Conservation (phyloP, 257 asterid species). For the Penstemon davidsonii region DNA sequence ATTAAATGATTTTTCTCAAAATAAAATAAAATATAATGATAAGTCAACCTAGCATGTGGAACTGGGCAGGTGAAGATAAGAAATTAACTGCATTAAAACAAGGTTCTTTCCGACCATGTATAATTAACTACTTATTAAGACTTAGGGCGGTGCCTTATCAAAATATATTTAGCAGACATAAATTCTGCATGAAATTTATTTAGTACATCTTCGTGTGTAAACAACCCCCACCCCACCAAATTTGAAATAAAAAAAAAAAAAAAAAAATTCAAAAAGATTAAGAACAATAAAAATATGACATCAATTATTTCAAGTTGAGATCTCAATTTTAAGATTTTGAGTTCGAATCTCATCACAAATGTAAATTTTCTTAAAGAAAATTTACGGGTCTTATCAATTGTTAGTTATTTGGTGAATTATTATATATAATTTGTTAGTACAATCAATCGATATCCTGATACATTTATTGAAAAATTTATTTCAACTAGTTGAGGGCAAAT, state of each 20-base stretch:
- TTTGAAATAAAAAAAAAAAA: neutral
- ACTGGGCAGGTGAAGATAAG: neutral
- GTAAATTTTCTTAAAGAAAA: neutral
- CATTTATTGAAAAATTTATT: too few relatives aligned
- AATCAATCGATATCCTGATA: too few relatives aligned
- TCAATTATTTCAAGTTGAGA: neutral
- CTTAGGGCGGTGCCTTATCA: constrained; percentile 30
- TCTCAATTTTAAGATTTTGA: neutral
- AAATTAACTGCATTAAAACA: neutral
- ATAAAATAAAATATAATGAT: constrained; percentile 34
- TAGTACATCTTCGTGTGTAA: neutral
- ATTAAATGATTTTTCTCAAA: constrained; percentile 17
- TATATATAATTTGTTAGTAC: too few relatives aligned
- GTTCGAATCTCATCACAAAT: too few relatives aligned
- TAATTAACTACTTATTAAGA: neutral
- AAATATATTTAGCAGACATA: constrained; percentile 6
- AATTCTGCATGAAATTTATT: constrained; percentile 20
- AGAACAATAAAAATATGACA: neutral
- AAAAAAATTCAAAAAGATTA: neutral
- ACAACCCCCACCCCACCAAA: neutral
- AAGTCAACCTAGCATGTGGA: constrained; percentile 62
- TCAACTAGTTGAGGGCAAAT: too few relatives aligned
- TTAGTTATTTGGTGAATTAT: too few relatives aligned
- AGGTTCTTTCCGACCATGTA: neutral
- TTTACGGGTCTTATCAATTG: neutral